phyloP scores from a whole-genome alignment of 1,139 yeast genomes.

The Taiozyma sp. region DNA sequence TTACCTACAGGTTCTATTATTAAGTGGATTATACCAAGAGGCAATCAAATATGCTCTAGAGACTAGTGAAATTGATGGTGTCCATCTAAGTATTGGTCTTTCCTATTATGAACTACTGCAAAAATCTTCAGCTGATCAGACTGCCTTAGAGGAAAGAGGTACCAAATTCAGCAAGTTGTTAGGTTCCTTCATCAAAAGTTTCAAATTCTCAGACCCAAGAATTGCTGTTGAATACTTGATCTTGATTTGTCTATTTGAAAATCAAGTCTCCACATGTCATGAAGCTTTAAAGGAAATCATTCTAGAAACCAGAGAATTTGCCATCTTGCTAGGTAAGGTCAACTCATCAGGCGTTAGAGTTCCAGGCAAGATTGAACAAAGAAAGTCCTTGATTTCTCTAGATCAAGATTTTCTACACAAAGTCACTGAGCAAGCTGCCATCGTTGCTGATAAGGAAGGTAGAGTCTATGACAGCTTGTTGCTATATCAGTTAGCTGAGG shows the following conservation, averaged over 20 bases:
- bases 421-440: conserved; percentile 83
- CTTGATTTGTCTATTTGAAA: conserved; percentile 54
- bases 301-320: conserved; percentile 81
- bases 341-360: conserved; percentile 67
- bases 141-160: conserved; percentile 28
- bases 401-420: conserved; percentile 52
- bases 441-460: conserved; percentile 89
- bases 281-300: conserved; percentile 83
- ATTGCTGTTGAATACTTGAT: conserved; percentile 87
- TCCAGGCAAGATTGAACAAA: conserved; percentile 83
- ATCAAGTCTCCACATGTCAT: conserved; percentile 58
- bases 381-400: conserved; percentile 64
- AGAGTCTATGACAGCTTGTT: conserved; percentile 81
- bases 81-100: conserved; percentile 82
- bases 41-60: conserved; percentile 71
- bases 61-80: conserved; percentile 78
- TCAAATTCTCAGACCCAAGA: conserved; percentile 82
- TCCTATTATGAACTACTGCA: conserved; percentile 71
- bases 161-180: conserved; percentile 56
- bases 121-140: conserved; percentile 32
- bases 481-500: conserved; percentile 84
- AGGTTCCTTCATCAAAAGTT: conserved; percentile 73
- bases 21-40: conserved; percentile 77
- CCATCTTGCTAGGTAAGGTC: conserved; percentile 75
- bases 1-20: conserved; percentile 69